These are phyloP conservation scores for Phytophthora pseudosyringae DNA, from an alignment of 352 stramenopile species.

Conservation along the genomic window DNA sequence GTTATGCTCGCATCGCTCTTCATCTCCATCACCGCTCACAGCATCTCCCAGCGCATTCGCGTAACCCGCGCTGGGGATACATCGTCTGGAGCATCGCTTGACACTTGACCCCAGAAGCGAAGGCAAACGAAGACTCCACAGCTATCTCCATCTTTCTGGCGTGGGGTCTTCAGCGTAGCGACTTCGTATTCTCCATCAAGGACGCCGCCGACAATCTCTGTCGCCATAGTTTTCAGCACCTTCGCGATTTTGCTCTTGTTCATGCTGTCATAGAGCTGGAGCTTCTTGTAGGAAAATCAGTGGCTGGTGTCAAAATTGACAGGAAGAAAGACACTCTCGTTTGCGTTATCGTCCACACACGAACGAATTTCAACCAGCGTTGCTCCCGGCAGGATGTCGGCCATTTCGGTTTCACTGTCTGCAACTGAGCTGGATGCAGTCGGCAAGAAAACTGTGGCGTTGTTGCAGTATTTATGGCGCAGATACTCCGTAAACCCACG, in stretches of 20 bases:
- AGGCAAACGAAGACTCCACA: neutral
- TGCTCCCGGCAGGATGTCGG: neutral
- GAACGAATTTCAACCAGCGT: neutral
- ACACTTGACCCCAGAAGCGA: neutral
- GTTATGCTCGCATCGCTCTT: too few relatives aligned
- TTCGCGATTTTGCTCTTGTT: conserved; percentile 3
- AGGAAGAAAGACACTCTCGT: neutral
- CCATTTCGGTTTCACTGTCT: neutral
- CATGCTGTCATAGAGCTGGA: neutral
- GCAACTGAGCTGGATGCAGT: neutral
- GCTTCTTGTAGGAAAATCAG: neutral
- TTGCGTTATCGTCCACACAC: neutral
- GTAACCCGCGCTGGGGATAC: neutral
- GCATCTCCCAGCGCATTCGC: neutral
- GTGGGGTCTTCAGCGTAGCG: neutral
- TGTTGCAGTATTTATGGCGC: too few relatives aligned
- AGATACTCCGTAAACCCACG: too few relatives aligned
- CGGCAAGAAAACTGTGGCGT: too few relatives aligned
- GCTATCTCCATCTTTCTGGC: neutral
- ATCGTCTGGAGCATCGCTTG: neutral
- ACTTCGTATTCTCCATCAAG: neutral
- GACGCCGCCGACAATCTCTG: neutral
- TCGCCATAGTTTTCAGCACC: neutral
- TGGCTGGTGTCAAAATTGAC: neutral
- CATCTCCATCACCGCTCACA: neutral